phyloP scores from a whole-genome alignment of 805 yeast genomes.

The Ogataea neopini region DNA sequence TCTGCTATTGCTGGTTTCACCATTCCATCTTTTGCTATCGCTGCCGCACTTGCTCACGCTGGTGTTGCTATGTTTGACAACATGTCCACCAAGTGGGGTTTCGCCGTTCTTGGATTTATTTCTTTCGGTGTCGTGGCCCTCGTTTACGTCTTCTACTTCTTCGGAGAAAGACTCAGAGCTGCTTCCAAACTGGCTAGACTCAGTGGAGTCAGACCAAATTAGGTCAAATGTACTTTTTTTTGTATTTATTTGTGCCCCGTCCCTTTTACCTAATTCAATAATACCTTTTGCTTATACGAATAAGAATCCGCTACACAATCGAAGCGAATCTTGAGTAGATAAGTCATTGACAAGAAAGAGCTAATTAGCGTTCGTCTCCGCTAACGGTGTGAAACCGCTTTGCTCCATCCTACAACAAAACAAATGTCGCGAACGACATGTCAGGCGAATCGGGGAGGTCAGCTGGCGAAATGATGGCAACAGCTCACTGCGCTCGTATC shows the following conservation, averaged over 20 bases:
- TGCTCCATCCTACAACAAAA: no score
- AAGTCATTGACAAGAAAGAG: no score
- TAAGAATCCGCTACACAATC: no score
- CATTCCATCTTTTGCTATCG: conserved; percentile 39
- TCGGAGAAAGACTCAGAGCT: conserved; percentile 34
- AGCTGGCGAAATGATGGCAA: no score
- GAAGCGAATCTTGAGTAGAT: no score
- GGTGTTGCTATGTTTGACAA: conserved; percentile 41
- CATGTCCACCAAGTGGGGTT: conserved; percentile 39
- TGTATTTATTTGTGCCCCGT: neutral
- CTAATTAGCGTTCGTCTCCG: no score
- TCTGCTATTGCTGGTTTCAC: conserved; percentile 40
- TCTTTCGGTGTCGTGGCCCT: conserved; percentile 35
- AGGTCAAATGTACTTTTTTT: neutral
- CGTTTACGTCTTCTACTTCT: conserved; percentile 37
- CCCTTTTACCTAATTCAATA: neutral
- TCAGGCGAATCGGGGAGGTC: no score
- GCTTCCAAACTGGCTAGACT: conserved; percentile 33
- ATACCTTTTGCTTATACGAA: no score
- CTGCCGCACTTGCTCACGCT: conserved; percentile 38
- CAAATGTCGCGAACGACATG: no score
- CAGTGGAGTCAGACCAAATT: conserved; percentile 10
- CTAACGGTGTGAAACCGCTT: no score
- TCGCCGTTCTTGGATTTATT: conserved; percentile 37
- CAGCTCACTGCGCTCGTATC: no score